A percentile compares a stretch with the other conserved stretches of the same genome.
Conservation (phyloP, 2,329 filamentous ascomycete genomes). For the Parastagonospora nodorum region DNA sequence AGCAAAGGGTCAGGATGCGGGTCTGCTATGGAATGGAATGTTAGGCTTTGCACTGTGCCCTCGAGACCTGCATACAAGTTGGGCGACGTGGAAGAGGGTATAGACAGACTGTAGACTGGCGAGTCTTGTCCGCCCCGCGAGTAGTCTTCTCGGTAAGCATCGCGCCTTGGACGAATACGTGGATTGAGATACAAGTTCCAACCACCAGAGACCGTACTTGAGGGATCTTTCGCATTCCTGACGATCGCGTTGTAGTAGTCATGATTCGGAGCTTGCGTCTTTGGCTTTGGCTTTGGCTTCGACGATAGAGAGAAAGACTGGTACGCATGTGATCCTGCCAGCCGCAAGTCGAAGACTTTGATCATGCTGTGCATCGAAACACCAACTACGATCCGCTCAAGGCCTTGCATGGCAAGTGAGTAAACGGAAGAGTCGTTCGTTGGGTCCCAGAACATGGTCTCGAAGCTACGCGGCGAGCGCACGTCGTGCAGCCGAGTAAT, state of each 20-base stretch:
- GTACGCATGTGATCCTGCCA: conserved; percentile 51
- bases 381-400: conserved; percentile 62
- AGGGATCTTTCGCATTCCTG: conserved; percentile 1
- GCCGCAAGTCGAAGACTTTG: conserved; percentile 67
- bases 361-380: conserved; percentile 62
- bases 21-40: conserved; percentile 51
- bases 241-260: conserved; percentile 24
- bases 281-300: conserved; percentile 2
- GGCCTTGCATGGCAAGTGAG: conserved; percentile 61
- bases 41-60: conserved; percentile 50
- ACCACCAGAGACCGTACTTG: conserved; percentile 25
- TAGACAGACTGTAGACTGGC: conserved; percentile 55
- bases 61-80: conserved; percentile 56
- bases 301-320: conserved; percentile 33
- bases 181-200: conserved; percentile 57
- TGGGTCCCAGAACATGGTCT: conserved; percentile 58
- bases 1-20: conserved; percentile 50
- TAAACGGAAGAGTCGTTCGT: conserved; percentile 65
- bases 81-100: conserved; percentile 51
- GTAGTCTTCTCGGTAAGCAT: conserved; percentile 20
- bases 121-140: conserved; percentile 38
- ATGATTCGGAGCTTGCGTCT: not conserved
- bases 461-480: conserved; percentile 55
- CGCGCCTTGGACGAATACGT: conserved; percentile 22
- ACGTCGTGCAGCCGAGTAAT: conserved; percentile 64